Evolutionary conservation across 257 asterid species (phyloP).

Genomic region (Scutellaria barbata): DNA sequence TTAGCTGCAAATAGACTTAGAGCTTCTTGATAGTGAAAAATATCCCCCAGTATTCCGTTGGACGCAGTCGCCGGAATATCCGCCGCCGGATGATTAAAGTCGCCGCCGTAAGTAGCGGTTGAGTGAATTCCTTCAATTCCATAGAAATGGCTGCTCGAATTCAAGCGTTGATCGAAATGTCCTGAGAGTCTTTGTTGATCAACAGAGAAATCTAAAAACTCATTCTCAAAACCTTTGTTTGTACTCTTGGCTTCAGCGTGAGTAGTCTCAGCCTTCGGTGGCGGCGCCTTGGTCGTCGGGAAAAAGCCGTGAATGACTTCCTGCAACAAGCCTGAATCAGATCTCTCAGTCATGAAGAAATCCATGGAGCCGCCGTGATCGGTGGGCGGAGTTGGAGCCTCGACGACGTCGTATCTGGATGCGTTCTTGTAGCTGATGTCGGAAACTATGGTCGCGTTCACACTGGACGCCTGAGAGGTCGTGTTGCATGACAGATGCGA

Average conservation of each 20-base stretch:
- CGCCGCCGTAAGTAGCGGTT: background rate
- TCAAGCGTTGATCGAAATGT: no score
- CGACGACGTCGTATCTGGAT: no score
- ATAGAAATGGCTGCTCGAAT: background rate
- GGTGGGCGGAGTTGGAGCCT: no score
- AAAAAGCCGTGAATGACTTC: constrained; percentile 47
- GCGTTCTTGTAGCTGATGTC: no score
- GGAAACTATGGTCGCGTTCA: background rate
- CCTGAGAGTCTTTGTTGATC: background rate
- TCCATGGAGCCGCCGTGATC: constrained; percentile 54
- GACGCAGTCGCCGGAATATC: constrained; percentile 27
- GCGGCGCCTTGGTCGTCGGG: constrained; percentile 45
- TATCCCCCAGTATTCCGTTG: constrained; percentile 40
- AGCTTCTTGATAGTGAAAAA: constrained; percentile 47
- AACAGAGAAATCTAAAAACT: background rate
- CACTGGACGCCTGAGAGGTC: constrained; percentile 27
- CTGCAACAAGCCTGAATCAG: constrained; percentile 45
- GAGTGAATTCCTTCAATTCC: constrained; percentile 18
- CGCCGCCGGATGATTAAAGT: background rate
- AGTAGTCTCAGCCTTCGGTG: background rate
- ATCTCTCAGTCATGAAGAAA: constrained; percentile 54
- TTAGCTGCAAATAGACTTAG: constrained; percentile 34
- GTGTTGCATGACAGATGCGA: constrained; percentile 21
- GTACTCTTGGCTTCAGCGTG: background rate
- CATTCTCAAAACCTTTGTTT: background rate